Evolutionary conservation across 805 yeast genomes (phyloP).

Genomic region (Wickerhamiella siamensis): DNA sequence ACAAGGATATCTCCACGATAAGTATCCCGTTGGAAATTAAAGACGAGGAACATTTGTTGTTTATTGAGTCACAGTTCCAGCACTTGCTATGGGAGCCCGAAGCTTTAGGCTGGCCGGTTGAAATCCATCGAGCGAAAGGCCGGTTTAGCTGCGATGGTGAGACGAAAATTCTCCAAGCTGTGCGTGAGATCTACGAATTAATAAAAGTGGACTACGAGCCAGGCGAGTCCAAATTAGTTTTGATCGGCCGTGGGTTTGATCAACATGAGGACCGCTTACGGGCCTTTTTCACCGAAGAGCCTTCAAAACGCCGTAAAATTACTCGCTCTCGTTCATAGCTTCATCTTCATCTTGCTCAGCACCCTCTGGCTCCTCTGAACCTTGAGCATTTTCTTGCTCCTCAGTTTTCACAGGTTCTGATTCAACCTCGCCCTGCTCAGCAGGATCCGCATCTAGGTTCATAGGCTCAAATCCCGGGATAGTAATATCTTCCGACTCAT

Average conservation of each 20-base stretch:
- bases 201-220: conserved; percentile 32
- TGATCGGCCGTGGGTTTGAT: conserved; percentile 56
- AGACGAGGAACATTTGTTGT: conserved; percentile 27
- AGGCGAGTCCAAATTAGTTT: conserved; percentile 43
- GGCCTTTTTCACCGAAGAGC: background rate
- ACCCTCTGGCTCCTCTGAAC: conserved; percentile 8
- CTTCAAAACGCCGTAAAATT: background rate
- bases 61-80: conserved; percentile 53
- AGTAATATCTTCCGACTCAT: conserved; percentile 30
- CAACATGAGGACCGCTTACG: conserved; percentile 8
- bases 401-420: conserved; percentile 2
- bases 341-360: conserved; percentile 2
- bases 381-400: conserved; percentile 3
- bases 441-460: background rate
- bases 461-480: conserved; percentile 17
- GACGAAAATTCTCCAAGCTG: conserved; percentile 68
- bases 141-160: conserved; percentile 34
- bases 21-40: conserved; percentile 34
- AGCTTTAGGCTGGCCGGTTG: conserved; percentile 34
- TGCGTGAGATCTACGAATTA: conserved; percentile 79
- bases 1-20: conserved; percentile 34
- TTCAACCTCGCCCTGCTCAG: background rate
- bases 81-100: conserved; percentile 58
- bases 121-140: conserved; percentile 77
- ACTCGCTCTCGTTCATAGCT: conserved; percentile 1